phyloP scores from a whole-genome alignment of 2,329 filamentous ascomycete species.

The Ophiostoma australiae region DNA sequence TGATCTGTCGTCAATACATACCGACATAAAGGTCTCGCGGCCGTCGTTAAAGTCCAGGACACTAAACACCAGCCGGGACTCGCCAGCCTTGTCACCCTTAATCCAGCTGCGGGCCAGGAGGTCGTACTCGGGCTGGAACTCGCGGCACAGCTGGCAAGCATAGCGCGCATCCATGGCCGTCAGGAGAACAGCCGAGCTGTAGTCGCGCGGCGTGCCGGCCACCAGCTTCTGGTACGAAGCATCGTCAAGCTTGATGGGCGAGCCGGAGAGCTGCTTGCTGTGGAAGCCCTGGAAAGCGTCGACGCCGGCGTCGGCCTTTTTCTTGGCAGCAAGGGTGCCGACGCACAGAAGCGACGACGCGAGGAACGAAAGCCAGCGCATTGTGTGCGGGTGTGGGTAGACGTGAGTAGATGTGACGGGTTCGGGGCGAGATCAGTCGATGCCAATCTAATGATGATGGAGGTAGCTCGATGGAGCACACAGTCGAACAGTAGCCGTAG shows the following conservation, averaged over 20 bases:
- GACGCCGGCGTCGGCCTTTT: constrained; percentile 36
- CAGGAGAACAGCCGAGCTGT: constrained; percentile 73
- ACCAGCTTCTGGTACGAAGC: constrained; percentile 70
- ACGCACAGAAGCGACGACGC: constrained; percentile 60
- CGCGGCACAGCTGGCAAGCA: constrained; percentile 78
- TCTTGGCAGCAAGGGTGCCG: constrained; percentile 56
- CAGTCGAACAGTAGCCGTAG: not conserved
- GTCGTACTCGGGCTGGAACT: constrained; percentile 94
- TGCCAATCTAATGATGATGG: not conserved
- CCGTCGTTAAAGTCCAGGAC: constrained; percentile 87
- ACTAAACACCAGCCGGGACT: constrained; percentile 70
- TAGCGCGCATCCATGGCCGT: constrained; percentile 81
- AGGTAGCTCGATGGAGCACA: constrained; percentile 4
- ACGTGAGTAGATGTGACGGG: not conserved
- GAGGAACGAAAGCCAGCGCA: constrained; percentile 64
- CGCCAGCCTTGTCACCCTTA: constrained; percentile 71
- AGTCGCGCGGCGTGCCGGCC: constrained; percentile 69
- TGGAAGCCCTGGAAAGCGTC: constrained; percentile 69
- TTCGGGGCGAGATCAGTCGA: not conserved
- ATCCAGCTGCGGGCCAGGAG: constrained; percentile 80
- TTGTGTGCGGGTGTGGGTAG: constrained; percentile 42
- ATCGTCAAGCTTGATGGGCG: constrained; percentile 75
- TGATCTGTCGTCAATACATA: constrained; percentile 41
- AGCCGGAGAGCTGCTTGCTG: constrained; percentile 57
- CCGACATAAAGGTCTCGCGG: constrained; percentile 78